phyloP scores from a whole-genome alignment of 2,329 filamentous ascomycete genomes.

The Gaeumannomyces tritici region DNA sequence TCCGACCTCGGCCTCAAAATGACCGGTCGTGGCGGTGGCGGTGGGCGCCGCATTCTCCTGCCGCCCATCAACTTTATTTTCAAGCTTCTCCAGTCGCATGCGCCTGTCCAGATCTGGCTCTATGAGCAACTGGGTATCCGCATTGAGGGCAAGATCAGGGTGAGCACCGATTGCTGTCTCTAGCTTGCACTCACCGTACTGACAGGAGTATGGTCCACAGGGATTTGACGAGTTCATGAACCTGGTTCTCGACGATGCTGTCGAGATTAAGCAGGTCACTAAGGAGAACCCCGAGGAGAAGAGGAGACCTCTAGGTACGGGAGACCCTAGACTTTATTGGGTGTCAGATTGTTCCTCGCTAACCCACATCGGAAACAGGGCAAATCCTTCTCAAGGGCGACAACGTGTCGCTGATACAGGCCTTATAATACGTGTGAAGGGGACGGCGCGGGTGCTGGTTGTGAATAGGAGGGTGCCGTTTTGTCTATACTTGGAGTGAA shows the following conservation, averaged over 20 bases:
- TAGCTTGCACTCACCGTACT: not conserved
- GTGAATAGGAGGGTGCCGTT: too few species aligned
- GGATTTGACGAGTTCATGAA: slow-evolving; percentile 99
- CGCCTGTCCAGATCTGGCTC: slow-evolving; percentile 88
- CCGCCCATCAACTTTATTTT: slow-evolving; percentile 77
- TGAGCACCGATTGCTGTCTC: slow-evolving; percentile 28
- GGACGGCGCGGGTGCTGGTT: too few species aligned
- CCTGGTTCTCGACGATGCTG: slow-evolving; percentile 79
- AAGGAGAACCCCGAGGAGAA: slow-evolving; percentile 70
- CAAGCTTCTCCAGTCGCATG: slow-evolving; percentile 76
- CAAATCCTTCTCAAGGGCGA: slow-evolving; percentile 84
- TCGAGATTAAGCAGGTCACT: slow-evolving; percentile 79
- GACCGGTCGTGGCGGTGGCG: slow-evolving; percentile 51
- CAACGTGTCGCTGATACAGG: slow-evolving; percentile 76
- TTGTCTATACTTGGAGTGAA: too few species aligned
- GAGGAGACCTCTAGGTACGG: slow-evolving; percentile 67
- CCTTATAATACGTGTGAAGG: slow-evolving; percentile 13
- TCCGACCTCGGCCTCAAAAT: slow-evolving; percentile 23
- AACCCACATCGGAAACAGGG: slow-evolving; percentile 32
- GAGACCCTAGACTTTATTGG: too few species aligned
- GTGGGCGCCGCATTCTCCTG: slow-evolving; percentile 49
- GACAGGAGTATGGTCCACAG: slow-evolving; percentile 30
- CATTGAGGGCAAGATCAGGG: slow-evolving; percentile 93
- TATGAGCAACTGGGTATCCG: slow-evolving; percentile 92
- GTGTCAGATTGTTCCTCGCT: not conserved